Base-by-base conservation (phyloP, 148 eudicot genomes). In the Agrostemma githago region DNA sequence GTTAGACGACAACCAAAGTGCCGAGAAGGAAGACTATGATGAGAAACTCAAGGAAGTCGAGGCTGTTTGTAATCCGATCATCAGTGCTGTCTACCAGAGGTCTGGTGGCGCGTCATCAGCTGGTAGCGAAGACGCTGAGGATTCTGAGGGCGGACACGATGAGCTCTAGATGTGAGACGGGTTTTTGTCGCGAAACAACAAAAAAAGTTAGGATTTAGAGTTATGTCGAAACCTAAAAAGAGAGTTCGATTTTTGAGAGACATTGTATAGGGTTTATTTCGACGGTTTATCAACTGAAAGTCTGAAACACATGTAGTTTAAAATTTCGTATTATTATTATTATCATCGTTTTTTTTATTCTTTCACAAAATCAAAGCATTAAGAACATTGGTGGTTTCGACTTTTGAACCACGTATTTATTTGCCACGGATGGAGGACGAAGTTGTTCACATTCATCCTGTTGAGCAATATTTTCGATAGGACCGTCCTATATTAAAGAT, bases 61-160 rank as follows among this genome's bases (percentile, higher is more conserved):
- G 77, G 88, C 91, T n/a, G 91, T 88, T n/a, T 88, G 91, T 71
- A 88, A 85, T 46, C 91, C 91, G 0, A 85, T 85, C 76, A 85
- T 88, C 58, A 83, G 84, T 14, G 83, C 88, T 3, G 88, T 88
- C 54, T 85, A 88, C 58, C 91, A 88, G 82, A 83, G 91, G 70
- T 78, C 85, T 20, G 88, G 88, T 78, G 90, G 90, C 2, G 80
- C 90, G 38, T 70, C 88, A 2, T 72, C 88, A 2, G 69, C 82
- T 43, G 80, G 79, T 57, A 76, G 84, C 15, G 57, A 76, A 41
- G 83, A 75, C 3, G 41, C 82, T 4, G 84, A 81, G 0, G 83
- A 79, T 5, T 74, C 79, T 0, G 88, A 88, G 59, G 85, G 72
- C 10, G 82, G 78, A 2, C 90, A 85, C 12, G 90, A 88, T 16